Evolutionary conservation across 257 asterid species (phyloP).

Genomic region (Salvia splendens): DNA sequence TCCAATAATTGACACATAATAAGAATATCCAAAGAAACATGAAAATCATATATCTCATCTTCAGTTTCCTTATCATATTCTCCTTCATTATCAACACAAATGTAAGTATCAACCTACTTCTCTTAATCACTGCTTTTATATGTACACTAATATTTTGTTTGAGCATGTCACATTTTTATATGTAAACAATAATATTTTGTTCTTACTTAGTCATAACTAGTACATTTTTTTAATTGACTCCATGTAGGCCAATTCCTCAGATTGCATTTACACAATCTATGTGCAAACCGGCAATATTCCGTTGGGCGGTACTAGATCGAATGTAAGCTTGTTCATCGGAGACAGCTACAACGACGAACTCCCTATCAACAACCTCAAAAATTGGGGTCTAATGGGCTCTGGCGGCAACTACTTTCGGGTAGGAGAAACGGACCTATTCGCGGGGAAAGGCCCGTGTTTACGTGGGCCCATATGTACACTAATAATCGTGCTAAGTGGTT

Average conservation of each 20-base stretch:
- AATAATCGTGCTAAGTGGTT: background rate
- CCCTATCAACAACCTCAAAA: background rate
- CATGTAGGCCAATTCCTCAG: background rate
- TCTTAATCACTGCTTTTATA: background rate
- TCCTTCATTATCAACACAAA: constrained; percentile 13
- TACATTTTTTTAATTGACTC: too few relatives aligned
- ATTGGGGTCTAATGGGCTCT: background rate
- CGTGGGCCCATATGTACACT: background rate
- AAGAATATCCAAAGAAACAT: background rate
- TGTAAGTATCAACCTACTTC: constrained; percentile 2
- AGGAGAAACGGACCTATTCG: background rate
- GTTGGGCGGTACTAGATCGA: background rate
- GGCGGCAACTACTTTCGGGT: background rate
- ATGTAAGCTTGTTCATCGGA: background rate
- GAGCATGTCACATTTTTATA: too few relatives aligned
- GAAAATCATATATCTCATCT: constrained; percentile 8
- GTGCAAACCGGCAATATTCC: constrained; percentile 1
- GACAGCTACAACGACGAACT: background rate
- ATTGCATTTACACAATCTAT: constrained; percentile 6
- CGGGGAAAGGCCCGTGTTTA: background rate
- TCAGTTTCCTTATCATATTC: constrained; percentile 9
- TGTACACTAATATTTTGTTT: too few relatives aligned
- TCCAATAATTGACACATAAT: background rate
- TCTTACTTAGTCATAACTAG: too few relatives aligned
- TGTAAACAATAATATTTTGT: too few relatives aligned